These are phyloP conservation scores for Lanmaoa pseudosensibilis DNA, from an alignment of 768 basidiomycete species.

Conservation along the genomic window DNA sequence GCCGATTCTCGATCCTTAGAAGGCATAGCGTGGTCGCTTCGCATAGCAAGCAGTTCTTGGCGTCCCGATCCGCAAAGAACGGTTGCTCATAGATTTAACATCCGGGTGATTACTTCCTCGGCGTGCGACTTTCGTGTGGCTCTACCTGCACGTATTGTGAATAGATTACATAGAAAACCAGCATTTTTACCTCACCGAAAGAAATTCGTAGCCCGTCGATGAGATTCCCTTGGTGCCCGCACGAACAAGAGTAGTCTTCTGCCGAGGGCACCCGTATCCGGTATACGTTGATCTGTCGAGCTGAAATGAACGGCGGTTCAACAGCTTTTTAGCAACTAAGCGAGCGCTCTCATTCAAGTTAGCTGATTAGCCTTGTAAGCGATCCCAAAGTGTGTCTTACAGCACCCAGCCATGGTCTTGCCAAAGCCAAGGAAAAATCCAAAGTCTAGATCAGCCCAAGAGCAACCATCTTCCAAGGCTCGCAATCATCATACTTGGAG, in stretches of 20 bases:
- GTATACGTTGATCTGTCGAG: too few species aligned
- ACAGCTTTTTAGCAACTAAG: too few species aligned
- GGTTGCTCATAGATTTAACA: background rate
- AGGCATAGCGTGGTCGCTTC: background rate
- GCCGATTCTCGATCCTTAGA: constrained; percentile 1
- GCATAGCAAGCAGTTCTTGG: constrained; percentile 16
- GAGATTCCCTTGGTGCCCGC: too few species aligned
- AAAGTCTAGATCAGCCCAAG: constrained; percentile 5
- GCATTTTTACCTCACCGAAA: constrained; percentile 13
- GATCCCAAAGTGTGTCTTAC: too few species aligned
- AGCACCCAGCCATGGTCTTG: too few species aligned
- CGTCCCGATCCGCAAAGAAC: constrained; percentile 12
- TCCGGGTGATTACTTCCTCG: background rate
- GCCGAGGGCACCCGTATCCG: too few species aligned
- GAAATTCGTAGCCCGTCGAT: background rate
- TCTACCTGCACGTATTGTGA: background rate
- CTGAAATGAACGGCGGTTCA: too few species aligned
- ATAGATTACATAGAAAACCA: background rate
- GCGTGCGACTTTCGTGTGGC: background rate
- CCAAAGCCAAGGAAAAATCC: constrained; percentile 11
- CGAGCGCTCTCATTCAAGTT: too few species aligned
- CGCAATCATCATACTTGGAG: constrained; percentile 9
- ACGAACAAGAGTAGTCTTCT: too few species aligned
- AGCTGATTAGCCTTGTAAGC: too few species aligned
- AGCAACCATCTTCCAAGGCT: background rate